Percentiles rank a stretch among this genome's conserved stretches.
Evolutionary conservation across 257 asterid genomes (phyloP).

Genomic region (Oldenlandia corymbosa): DNA sequence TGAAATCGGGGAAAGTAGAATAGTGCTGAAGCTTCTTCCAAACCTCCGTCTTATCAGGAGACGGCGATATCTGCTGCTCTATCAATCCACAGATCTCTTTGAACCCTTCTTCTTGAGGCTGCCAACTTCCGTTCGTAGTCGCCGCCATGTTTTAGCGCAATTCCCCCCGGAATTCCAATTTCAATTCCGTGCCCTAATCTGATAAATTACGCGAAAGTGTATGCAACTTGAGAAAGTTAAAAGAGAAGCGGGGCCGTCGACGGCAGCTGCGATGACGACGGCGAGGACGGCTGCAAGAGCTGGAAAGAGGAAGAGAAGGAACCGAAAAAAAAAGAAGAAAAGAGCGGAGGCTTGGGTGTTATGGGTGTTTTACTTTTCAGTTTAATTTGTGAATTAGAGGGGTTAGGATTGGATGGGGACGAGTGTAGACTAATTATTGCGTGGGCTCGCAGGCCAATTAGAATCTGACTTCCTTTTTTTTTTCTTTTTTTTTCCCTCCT

Average conservation of each 20-base stretch:
- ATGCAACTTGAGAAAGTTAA: no score
- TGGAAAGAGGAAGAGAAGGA: background rate
- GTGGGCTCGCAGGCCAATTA: background rate
- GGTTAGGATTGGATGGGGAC: background rate
- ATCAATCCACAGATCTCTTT: conserved; percentile 89
- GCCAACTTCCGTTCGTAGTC: conserved; percentile 59
- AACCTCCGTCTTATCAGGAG: conserved; percentile 71
- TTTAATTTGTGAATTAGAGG: background rate
- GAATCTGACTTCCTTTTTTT: background rate
- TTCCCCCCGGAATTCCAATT: no score
- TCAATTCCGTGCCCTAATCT: background rate
- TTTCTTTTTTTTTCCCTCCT: no score
- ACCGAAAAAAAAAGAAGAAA: no score
- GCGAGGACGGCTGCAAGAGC: background rate
- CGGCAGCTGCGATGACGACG: conserved; percentile 13
- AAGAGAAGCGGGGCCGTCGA: conserved; percentile 17
- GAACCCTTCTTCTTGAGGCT: conserved; percentile 85
- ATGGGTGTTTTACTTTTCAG: background rate
- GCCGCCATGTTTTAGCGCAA: no score
- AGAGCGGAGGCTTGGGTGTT: no score
- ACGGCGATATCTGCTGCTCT: conserved; percentile 87
- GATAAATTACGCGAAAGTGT: no score
- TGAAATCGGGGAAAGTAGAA: conserved; percentile 93
- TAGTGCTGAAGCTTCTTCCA: conserved; percentile 86
- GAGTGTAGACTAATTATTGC: background rate